Evolutionary conservation across 257 asterid genomes (phyloP), one percentile per base, ranked within the genome.

Genomic region (Cordia subcordata): DNA sequence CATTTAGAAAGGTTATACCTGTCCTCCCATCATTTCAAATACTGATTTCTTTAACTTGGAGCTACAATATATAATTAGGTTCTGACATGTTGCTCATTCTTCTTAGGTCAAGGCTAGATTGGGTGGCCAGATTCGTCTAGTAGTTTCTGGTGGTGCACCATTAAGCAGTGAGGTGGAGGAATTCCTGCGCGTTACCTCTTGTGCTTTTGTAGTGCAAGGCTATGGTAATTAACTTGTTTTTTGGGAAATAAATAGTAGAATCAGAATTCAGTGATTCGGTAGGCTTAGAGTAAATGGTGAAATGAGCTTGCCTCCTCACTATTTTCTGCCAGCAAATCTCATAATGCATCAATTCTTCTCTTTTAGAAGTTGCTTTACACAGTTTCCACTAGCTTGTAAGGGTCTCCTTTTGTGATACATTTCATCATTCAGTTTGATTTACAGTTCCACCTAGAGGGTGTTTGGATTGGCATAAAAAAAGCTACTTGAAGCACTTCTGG

Each of bases 131-230:
- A 63, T 92, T 53, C 99, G 99, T 23, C 82, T 92, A 16, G 78
- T 92, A 39, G 90, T 92, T 62, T 88, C 96, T 17, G 96, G 99
- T 21, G 99, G 96, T n/a, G 99, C 99, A 23, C 93, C 96, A 12
- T 75, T 92, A 37, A 78, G 99, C 78, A 74, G 77, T 50, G 99
- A 92, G 71, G 86, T 92, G 53, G 96, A 92, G 81, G 96, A 88
- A 66, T 92, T 92, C 81, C 79, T 88, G 53, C 75, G 99, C 45
- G 99, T 92, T 37, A 88, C 96, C 21, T 77, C 96, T 0, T 88
- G 99, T 70, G 96, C 94, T 62, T 92, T 92, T 75, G 95, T 92
- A 12, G 71, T 81, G 27, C 99, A 92, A 82, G 99, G 99, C 72
- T 92, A 92, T 57, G 99, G 99, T 92, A 80, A 76, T 16, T 51